Evolutionary conservation across 1,284 basidiomycete genomes (phyloP).

Genomic region (Rhodotorula sp.): DNA sequence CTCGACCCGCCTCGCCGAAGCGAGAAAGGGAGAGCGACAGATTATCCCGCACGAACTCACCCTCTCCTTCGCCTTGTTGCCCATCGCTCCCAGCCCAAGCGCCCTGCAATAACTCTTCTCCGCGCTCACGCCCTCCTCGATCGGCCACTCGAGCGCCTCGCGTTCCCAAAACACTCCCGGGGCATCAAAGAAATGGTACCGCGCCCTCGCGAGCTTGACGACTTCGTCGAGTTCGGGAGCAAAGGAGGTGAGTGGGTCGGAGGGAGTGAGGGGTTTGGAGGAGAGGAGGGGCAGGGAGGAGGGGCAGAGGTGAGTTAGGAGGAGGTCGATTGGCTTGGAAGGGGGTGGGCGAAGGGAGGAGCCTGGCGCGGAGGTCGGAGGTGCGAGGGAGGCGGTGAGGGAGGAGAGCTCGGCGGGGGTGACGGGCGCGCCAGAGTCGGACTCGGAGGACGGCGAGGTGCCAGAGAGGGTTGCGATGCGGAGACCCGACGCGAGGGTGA

Average conservation of each 20-base stretch:
- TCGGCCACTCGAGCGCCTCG: slow-evolving; percentile 81
- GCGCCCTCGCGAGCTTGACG: slow-evolving; percentile 56
- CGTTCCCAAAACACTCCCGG: slow-evolving; percentile 78
- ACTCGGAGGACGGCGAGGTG: slow-evolving; percentile 56
- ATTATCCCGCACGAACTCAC: slow-evolving; percentile 55
- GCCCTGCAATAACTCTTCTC: slow-evolving; percentile 54
- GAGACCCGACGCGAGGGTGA: slow-evolving; percentile 78
- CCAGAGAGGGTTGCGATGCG: slow-evolving; percentile 84
- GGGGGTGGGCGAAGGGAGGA: slow-evolving; percentile 53
- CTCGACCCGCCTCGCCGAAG: not conserved
- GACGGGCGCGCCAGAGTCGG: slow-evolving; percentile 60
- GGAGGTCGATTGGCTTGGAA: slow-evolving; percentile 61
- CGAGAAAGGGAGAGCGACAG: not conserved
- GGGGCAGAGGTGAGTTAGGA: slow-evolving; percentile 79
- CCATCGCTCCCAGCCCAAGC: slow-evolving; percentile 80
- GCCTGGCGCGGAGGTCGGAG: slow-evolving; percentile 44
- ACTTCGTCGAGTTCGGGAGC: slow-evolving; percentile 30
- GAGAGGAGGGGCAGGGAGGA: slow-evolving; percentile 64
- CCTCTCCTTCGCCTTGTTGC: slow-evolving; percentile 72
- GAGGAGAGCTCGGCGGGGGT: slow-evolving; percentile 68
- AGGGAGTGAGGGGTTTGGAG: slow-evolving; percentile 45
- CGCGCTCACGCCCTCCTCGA: slow-evolving; percentile 55
- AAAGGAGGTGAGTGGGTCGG: slow-evolving; percentile 1
- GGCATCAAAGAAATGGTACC: slow-evolving; percentile 69
- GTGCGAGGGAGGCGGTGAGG: slow-evolving; percentile 64